Evolutionary conservation across 345 rosid species (phyloP).

Genomic region (Boechera divaricarpa): DNA sequence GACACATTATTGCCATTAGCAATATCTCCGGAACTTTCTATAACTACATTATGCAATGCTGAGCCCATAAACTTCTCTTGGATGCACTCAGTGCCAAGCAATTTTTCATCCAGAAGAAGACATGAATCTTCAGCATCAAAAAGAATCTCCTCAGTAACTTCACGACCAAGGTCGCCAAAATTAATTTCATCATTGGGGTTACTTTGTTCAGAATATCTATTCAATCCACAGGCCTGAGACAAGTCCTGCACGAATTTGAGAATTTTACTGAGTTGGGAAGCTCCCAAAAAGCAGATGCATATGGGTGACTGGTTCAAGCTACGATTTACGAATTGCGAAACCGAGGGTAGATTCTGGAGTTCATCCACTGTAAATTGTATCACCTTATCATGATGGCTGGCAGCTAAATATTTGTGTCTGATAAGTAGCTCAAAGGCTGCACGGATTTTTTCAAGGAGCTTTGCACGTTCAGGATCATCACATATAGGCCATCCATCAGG

Average conservation of each 20-base stretch:
- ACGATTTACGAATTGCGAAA: conserved; percentile 64
- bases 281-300: conserved; percentile 85
- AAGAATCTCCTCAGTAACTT: conserved; percentile 63
- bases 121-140: conserved; percentile 62
- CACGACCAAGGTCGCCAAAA: conserved; percentile 41
- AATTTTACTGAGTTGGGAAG: conserved; percentile 73
- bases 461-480: conserved; percentile 73
- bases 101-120: conserved; percentile 64
- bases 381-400: conserved; percentile 76
- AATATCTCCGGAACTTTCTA: conserved; percentile 43
- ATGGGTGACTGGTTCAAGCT: conserved; percentile 70
- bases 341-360: conserved; percentile 69
- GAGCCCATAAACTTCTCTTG: conserved; percentile 39
- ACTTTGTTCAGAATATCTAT: conserved; percentile 68
- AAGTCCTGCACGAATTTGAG: conserved; percentile 85
- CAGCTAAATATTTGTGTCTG: conserved; percentile 74
- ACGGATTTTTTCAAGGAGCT: conserved; percentile 76
- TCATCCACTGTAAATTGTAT: conserved; percentile 74
- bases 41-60: conserved; percentile 41
- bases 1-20: conserved; percentile 45
- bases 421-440: conserved; percentile 69
- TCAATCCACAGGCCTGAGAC: conserved; percentile 73
- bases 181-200: conserved; percentile 53
- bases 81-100: conserved; percentile 48
- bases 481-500: conserved; percentile 70